These are phyloP conservation scores for Fraxinus sp. DNA, from an alignment of 305 asterid species.

Conservation along the genomic window DNA sequence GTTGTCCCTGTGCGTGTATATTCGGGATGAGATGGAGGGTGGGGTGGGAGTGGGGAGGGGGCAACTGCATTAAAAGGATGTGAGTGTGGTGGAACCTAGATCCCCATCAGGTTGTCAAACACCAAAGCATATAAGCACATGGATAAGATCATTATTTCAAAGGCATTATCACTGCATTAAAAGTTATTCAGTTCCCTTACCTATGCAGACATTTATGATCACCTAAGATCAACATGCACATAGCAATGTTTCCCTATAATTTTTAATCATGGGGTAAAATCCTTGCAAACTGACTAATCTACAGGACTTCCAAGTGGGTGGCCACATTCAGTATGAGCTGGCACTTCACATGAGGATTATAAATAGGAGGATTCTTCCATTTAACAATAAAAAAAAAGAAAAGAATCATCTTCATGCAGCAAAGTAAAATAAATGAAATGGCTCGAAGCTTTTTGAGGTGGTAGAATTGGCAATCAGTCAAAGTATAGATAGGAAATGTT, in stretches of 20 bases:
- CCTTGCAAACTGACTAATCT: neutral
- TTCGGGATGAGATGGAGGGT: neutral
- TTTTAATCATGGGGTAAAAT: conserved; percentile 8
- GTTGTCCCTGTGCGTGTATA: neutral
- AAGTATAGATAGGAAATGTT: neutral
- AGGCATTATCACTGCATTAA: neutral
- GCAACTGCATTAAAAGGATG: neutral
- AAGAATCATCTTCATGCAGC: neutral
- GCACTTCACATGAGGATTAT: neutral
- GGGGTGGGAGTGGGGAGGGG: neutral
- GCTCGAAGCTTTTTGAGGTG: conserved; percentile 10
- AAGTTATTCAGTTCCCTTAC: neutral
- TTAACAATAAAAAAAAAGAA: neutral
- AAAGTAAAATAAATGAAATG: conserved; percentile 18
- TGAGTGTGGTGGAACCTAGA: neutral
- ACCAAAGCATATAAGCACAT: neutral
- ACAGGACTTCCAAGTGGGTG: neutral
- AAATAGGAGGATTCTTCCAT: conserved; percentile 17
- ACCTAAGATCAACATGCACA: neutral
- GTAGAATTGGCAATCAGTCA: conserved; percentile 10
- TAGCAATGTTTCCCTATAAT: neutral
- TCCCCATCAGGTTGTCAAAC: neutral
- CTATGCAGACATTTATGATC: neutral
- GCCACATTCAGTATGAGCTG: neutral
- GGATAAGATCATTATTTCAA: neutral